These are phyloP conservation scores for Scheffersomyces stipitis DNA, from an alignment of 805 yeast genomes.

Conservation along the genomic window DNA sequence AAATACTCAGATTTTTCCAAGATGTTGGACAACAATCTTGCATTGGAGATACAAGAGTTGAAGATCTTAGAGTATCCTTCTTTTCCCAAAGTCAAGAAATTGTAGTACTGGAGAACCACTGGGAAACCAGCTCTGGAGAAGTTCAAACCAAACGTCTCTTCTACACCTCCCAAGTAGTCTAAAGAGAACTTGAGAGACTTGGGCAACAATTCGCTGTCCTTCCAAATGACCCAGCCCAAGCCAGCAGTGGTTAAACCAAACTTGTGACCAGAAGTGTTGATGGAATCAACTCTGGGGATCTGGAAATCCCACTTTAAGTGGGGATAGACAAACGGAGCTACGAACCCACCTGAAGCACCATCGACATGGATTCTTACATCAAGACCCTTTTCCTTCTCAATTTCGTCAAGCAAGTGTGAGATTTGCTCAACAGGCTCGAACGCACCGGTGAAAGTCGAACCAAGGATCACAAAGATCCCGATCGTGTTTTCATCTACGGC, in stretches of 20 bases:
- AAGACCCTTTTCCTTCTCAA: constrained; percentile 63
- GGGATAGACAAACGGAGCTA: constrained; percentile 83
- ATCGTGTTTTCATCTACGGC: constrained; percentile 87
- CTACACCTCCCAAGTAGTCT: constrained; percentile 84
- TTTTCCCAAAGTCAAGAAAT: constrained; percentile 67
- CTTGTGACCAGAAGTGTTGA: constrained; percentile 91
- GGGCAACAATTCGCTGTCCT: constrained; percentile 63
- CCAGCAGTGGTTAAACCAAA: constrained; percentile 91
- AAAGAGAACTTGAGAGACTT: constrained; percentile 71
- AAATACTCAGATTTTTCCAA: constrained; percentile 66
- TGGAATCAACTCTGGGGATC: constrained; percentile 72
- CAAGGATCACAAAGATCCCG: constrained; percentile 84
- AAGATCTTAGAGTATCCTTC: constrained; percentile 70
- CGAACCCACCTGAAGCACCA: constrained; percentile 89
- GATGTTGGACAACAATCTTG: constrained; percentile 63
- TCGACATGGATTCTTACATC: constrained; percentile 87
- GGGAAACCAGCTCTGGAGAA: constrained; percentile 94
- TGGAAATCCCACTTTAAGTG: constrained; percentile 82
- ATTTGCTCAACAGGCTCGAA: constrained; percentile 74
- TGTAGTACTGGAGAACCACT: constrained; percentile 83
- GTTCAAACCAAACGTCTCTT: constrained; percentile 82
- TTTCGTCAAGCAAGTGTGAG: constrained; percentile 62
- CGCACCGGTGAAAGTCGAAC: constrained; percentile 92
- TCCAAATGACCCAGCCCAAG: constrained; percentile 90
- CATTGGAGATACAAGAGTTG: constrained; percentile 63